Evolutionary conservation across 2,329 filamentous ascomycete genomes (phyloP), one percentile per base, ranked within the genome.

Genomic region (Monilinia fructicola): DNA sequence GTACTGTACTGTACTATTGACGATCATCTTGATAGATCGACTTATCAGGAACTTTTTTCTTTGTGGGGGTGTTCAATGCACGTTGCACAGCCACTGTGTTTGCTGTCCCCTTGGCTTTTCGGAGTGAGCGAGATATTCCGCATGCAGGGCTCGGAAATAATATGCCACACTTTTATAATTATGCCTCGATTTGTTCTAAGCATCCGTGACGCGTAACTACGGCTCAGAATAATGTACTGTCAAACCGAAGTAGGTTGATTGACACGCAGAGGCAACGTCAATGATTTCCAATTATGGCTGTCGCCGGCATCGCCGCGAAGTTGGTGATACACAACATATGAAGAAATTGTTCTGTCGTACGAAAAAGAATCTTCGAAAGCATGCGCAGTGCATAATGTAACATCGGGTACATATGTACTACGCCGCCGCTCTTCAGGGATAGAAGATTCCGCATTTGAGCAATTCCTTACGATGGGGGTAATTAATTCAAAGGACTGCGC

Each of bases 281-380:
- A 12, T 26, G n/a, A 38, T 38, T 46, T 52, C 54, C 54, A 65
- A 54, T 53, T 46, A 44, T 40, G 63, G 46, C 18, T 46, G 26
- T 54, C 38, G 18, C 61, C 46, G 64, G 64, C 46, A 54, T 61
- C 54, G 54, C 64, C 64, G 63, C 53, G 38, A 23, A 26, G n/a
- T 54, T 65, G 38, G 38, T 54, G 64, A 16, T 31, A 44, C 55
- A 66, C 54, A 52, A 35, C 64, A 54, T 38, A 28, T 28, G 28
- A 28, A 58, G 35, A 52, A 40, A 26, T 58, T 7, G 23, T 53
- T 65, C 55, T 44, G 23, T 65, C 52, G 54, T 26, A 65, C 54
- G 35, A 60, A 60, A 14, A 53, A 52, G 62, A 65, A 58, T 38
- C 28, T 52, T 65, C 62, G 10, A 58, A 54, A 31, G 44, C 42